Percentiles rank a stretch among this genome's conserved stretches.
Evolutionary conservation across 768 basidiomycete genomes (phyloP).

Genomic region (Chalciporus chontae): DNA sequence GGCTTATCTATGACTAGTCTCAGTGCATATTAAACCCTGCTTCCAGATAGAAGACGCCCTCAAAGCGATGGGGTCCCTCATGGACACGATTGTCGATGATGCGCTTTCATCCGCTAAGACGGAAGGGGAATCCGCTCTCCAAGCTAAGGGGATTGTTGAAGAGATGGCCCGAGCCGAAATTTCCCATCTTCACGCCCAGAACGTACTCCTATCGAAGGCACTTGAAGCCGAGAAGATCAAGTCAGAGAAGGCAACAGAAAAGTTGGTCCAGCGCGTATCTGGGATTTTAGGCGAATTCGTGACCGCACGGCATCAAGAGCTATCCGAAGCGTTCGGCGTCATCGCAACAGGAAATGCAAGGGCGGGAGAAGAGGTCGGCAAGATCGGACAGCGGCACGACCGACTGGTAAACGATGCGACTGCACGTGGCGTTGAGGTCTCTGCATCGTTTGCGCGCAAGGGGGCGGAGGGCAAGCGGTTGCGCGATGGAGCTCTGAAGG

Average conservation of each 20-base stretch:
- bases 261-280: conserved; percentile 73
- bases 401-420: conserved; percentile 41
- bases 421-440: conserved; percentile 40
- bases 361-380: conserved; percentile 47
- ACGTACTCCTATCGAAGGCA: conserved; percentile 55
- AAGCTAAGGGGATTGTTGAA: conserved; percentile 47
- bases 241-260: conserved; percentile 65
- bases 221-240: conserved; percentile 65
- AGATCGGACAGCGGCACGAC: conserved; percentile 48
- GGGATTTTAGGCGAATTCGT: conserved; percentile 69
- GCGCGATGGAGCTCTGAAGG: conserved; percentile 60
- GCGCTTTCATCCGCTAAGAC: conserved; percentile 52
- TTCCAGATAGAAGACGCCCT: conserved; percentile 54
- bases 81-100: conserved; percentile 59
- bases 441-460: conserved; percentile 40
- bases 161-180: conserved; percentile 52
- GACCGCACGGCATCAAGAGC: conserved; percentile 59
- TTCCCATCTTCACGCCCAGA: conserved; percentile 64
- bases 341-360: conserved; percentile 55
- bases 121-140: conserved; percentile 49
- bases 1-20: conserved; percentile 14
- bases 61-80: conserved; percentile 51
- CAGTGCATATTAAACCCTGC: conserved; percentile 4
- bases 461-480: conserved; percentile 49
- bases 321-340: conserved; percentile 53